Evolutionary conservation across 352 stramenopile genomes (phyloP), one percentile per base, ranked within the genome.

Genomic region (Globisporangium takayamanum): DNA sequence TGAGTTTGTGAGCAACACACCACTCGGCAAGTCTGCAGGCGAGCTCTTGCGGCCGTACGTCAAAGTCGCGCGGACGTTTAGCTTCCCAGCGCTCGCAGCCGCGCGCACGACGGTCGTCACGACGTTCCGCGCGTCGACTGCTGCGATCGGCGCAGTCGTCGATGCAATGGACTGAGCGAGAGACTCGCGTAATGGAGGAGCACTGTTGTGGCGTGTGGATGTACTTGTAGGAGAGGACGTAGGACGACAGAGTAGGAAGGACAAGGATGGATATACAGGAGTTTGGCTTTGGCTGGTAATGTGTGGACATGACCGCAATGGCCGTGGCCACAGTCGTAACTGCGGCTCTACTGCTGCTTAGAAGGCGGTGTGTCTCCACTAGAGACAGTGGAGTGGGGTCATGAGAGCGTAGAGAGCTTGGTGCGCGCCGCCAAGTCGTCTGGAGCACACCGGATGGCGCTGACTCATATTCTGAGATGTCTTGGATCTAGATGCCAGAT

Each of bases 21-120:
- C 82, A 3, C 73, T 92, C 15, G 83, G 83, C 7, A 66, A 83
- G 59, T 76, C 70, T 2, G 72, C 67, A 41, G 72, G 73, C 36
- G 78, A 90, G 56, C 15, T 84, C 11, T 46, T 84, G 54, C 66
- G 67, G 28, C 83, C 83, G 33, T 92, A 90, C 51, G 64, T 89
- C 57, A 88, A 76, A 28, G 74, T 92, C 22, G 80, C 80, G 53
- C 68, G 68, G 30, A 74, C 83, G 12, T 89, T 92, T 51, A 92
- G 80, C 53, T 63, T 80, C 18, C 83, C 83, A 5, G 83, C 83
- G 33, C 70, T 92, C 54, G 53, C 80, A 54, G 83, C 80, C 7
- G 71, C 80, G 2, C 87, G 77, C 47, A 69, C 78, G n/a, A 87
- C 83, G 20, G 55, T 89, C 44, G 72, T 78, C 55, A 92, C 83